These are phyloP conservation scores for Russula earlei DNA, from an alignment of 768 basidiomycete species.

Conservation along the genomic window DNA sequence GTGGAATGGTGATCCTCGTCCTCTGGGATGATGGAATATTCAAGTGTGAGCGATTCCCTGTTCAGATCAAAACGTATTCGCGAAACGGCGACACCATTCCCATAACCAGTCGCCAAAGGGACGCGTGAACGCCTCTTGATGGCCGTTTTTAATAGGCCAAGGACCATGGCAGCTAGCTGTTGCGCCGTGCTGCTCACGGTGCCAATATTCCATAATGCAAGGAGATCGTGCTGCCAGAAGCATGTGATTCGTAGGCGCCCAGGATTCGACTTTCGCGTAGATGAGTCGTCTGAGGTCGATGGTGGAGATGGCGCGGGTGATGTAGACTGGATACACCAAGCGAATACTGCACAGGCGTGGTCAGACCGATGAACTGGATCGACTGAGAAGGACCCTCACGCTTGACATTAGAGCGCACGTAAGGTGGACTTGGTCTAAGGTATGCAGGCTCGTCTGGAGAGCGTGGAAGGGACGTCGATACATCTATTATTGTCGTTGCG, in stretches of 20 bases:
- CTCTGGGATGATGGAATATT: slow-evolving; percentile 76
- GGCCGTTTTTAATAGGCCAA: slow-evolving; percentile 76
- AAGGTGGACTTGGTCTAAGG: slow-evolving; percentile 84
- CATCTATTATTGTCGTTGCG: slow-evolving; percentile 73
- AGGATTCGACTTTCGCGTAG: slow-evolving; percentile 17
- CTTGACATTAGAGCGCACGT: slow-evolving; percentile 79
- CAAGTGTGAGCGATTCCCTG: slow-evolving; percentile 71
- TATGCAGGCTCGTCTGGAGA: slow-evolving; percentile 87
- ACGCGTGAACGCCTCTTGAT: slow-evolving; percentile 64
- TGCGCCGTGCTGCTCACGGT: slow-evolving; percentile 56
- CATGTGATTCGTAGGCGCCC: slow-evolving; percentile 70
- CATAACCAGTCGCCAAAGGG: slow-evolving; percentile 68
- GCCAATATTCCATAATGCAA: slow-evolving; percentile 75
- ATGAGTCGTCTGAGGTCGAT: slow-evolving; percentile 24
- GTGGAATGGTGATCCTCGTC: slow-evolving; percentile 42
- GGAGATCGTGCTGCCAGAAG: slow-evolving; percentile 93
- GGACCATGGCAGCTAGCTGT: slow-evolving; percentile 77
- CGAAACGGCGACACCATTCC: slow-evolving; percentile 73
- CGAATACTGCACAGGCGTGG: slow-evolving; percentile 47
- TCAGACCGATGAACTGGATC: slow-evolving; percentile 5
- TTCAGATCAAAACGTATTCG: slow-evolving; percentile 72
- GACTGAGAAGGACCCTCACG: slow-evolving; percentile 34
- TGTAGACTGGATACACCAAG: slow-evolving; percentile 85
- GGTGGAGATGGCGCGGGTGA: slow-evolving; percentile 27
- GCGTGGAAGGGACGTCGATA: slow-evolving; percentile 89